A percentile compares a stretch with the other conserved stretches of the same genome.
Conservation (phyloP, 495 filamentous ascomycete species). For the Parathielavia hyrcaniae region DNA sequence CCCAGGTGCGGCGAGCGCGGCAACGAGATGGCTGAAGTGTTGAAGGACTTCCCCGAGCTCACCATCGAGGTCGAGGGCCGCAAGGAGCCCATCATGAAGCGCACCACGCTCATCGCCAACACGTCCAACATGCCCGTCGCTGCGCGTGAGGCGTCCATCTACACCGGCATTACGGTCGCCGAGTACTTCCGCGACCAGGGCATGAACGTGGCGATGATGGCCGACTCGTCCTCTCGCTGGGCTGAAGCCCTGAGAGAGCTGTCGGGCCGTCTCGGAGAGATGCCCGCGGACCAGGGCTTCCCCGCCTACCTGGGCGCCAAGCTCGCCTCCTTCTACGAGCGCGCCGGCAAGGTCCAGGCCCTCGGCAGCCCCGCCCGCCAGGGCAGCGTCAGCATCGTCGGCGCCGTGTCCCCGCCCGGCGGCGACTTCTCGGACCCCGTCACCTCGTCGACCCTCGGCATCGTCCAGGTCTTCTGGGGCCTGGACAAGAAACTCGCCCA, state of each 20-base stretch:
- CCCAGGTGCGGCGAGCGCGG: constrained; percentile 74
- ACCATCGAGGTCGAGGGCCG: constrained; percentile 84
- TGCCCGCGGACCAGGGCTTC: constrained; percentile 99
- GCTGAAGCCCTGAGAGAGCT: constrained; percentile 98
- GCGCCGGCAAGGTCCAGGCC: constrained; percentile 78
- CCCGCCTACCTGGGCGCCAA: constrained; percentile 96
- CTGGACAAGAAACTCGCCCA: constrained; percentile 98
- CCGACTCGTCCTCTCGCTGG: constrained; percentile 97
- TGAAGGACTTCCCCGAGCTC: constrained; percentile 99
- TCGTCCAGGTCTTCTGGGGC: constrained; percentile 99
- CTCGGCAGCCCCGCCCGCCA: constrained; percentile 81
- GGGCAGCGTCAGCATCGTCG: constrained; percentile 95
- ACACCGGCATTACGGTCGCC: constrained; percentile 95
- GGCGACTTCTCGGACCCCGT: constrained; percentile 99
- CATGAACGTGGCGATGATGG: constrained; percentile 99
- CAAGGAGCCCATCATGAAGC: constrained; percentile 99
- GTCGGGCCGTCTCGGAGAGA: constrained; percentile 97
- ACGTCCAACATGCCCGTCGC: constrained; percentile 99
- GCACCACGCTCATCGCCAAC: constrained; percentile 95
- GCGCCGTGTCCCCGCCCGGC: constrained; percentile 92
- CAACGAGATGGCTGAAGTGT: constrained; percentile 99
- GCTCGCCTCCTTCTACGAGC: constrained; percentile 97
- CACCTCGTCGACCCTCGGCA: constrained; percentile 87
- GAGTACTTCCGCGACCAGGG: constrained; percentile 99
- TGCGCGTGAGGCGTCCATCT: constrained; percentile 97